Evolutionary conservation across 2,329 filamentous ascomycete species (phyloP), one percentile per base, ranked within the genome.

Genomic region (Phyllosticta paracitricarpa): DNA sequence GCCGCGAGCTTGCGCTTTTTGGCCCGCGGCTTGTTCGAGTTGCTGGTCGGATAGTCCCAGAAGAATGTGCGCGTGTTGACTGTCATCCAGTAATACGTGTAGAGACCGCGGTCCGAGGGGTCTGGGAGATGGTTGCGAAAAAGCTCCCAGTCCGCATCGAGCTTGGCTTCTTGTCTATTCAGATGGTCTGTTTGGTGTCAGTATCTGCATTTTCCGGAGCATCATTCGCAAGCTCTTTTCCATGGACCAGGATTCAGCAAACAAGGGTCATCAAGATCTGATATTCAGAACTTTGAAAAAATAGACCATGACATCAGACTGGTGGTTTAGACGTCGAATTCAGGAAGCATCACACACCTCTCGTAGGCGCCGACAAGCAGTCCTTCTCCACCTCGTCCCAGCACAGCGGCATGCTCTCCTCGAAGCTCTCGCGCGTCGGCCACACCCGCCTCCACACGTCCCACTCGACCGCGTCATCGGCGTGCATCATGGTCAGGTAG

Each of bases 401-500:
- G 61, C 82, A 73, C 2, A 87, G 69, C 0, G 84, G 84, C 75
- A 87, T 79, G 40, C 77, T 81, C 2, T 74, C 71, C 65, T 77
- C 68, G 63, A 95, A 82, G 66, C 89, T 86, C 6, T 77, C 72
- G 1, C 74, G 72, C 0, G 79, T 81, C 0, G 91, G 90, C 76
- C 90, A 86, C 14, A 89, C 82, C 59, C 81, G 81, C 68, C 81
- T 79, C 88, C 89, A 93, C 19, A 77, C 71, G 24, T 74, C 68
- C 40, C 40, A 48, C 12, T 48, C 40, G 40, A 48, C 40, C 40
- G n/a, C 14, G 2, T 48, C 40, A n/a, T 48, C 40, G 9, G 71
- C 69, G 30, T 68, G 68, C 63, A 65, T 66, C 5, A 87, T 77
- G 4, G 83, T 81, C 8, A 92, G 76, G 62, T 85, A 83, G 1